These are phyloP conservation scores for Exophiala lecanii-corni DNA, from an alignment of 2,329 filamentous ascomycete genomes.

Conservation along the genomic window DNA sequence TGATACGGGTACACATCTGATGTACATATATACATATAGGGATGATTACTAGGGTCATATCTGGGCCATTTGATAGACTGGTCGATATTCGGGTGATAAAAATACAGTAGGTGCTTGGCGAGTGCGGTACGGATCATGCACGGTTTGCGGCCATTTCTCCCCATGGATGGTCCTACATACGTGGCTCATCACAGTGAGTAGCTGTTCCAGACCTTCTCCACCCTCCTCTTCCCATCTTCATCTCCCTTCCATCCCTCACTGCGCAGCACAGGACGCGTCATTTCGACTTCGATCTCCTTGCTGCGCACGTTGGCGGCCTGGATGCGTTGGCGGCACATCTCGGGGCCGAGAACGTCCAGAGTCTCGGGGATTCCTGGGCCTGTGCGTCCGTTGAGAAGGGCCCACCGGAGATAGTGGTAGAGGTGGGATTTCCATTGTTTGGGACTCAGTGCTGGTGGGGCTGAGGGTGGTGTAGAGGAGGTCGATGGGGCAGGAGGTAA, in stretches of 20 bases:
- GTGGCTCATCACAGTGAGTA: too few relatives aligned
- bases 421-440: slow-evolving; percentile 39
- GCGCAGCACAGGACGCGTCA: slow-evolving; percentile 7
- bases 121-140: too few relatives aligned
- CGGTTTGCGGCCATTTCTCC: too few relatives aligned
- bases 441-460: background rate
- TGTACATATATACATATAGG: too few relatives aligned
- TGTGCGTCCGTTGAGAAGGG: slow-evolving; percentile 47
- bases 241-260: slow-evolving; percentile 12
- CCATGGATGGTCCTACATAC: too few relatives aligned
- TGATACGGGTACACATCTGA: too few relatives aligned
- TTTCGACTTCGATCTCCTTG: slow-evolving; percentile 11
- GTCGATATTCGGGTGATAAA: too few relatives aligned
- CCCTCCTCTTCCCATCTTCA: slow-evolving; percentile 19
- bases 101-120: too few relatives aligned
- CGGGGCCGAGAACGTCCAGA: slow-evolving; percentile 53
- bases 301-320: slow-evolving; percentile 33
- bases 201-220: slow-evolving; percentile 22
- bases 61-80: too few relatives aligned
- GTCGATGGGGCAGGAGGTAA: background rate
- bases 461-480: background rate
- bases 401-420: slow-evolving; percentile 55
- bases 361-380: slow-evolving; percentile 52
- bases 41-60: too few relatives aligned
- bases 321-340: slow-evolving; percentile 46